Percentiles rank a stretch among this genome's conserved stretches.
These are phyloP conservation scores for Hippophae rhamnoides DNA, from an alignment of 306 rosid species.

Conservation along the genomic window DNA sequence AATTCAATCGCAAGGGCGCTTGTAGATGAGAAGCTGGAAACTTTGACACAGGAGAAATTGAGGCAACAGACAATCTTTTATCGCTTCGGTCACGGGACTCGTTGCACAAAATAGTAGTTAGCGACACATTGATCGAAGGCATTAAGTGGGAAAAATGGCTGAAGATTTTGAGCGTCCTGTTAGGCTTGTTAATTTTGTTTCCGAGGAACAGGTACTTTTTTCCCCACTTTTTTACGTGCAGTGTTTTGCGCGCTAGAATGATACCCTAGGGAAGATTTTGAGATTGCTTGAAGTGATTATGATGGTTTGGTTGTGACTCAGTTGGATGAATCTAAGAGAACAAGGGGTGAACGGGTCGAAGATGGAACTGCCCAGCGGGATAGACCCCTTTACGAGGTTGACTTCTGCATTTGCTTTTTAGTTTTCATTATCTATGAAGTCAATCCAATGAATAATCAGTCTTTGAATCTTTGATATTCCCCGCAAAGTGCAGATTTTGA, in stretches of 20 bases:
- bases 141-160: conserved; percentile 31
- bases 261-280: conserved; percentile 2
- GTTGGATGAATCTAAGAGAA: conserved; percentile 63
- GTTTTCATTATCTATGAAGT: not conserved
- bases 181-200: conserved; percentile 76
- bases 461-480: not conserved
- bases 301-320: conserved; percentile 10
- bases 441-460: not conserved
- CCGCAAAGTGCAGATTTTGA: conserved; percentile 44
- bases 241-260: not conserved
- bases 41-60: too few species aligned
- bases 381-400: conserved; percentile 79
- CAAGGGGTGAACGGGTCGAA: conserved; percentile 78
- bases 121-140: too few species aligned
- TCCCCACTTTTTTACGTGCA: not conserved
- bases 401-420: not conserved
- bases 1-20: too few species aligned
- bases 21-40: too few species aligned
- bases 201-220: conserved; percentile 67
- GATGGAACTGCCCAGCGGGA: conserved; percentile 91
- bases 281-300: not conserved
- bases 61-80: too few species aligned
- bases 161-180: conserved; percentile 50
- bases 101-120: too few species aligned
- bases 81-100: too few species aligned